Percentiles rank a stretch among this genome's conserved stretches.
phyloP scores from a whole-genome alignment of 2,329 filamentous ascomycete species.

The Penicillium brevicompactum region DNA sequence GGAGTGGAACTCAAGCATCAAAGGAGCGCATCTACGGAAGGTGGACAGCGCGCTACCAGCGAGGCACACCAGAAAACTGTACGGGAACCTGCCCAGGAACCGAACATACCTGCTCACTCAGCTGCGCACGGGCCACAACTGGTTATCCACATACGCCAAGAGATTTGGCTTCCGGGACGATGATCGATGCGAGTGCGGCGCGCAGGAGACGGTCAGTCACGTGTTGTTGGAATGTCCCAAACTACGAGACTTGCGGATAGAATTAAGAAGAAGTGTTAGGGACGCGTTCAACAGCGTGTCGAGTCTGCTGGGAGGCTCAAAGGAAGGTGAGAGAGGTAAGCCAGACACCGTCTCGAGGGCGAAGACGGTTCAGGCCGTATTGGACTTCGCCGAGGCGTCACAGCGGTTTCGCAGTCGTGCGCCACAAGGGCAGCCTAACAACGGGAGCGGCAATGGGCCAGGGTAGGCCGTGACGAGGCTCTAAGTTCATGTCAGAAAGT shows the following conservation, averaged over 20 bases:
- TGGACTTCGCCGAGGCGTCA: too few species aligned
- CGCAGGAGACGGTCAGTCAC: not conserved
- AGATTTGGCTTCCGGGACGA: not conserved
- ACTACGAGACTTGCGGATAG: not conserved
- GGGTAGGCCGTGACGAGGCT: too few species aligned
- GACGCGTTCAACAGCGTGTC: not conserved
- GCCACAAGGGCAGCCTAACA: too few species aligned
- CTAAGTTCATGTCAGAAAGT: too few species aligned
- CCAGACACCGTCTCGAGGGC: too few species aligned
- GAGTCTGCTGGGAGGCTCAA: too few species aligned
- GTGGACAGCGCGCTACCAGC: slow-evolving; percentile 6
- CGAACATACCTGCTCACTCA: not conserved
- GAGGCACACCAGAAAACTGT: not conserved
- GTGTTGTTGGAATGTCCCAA: not conserved
- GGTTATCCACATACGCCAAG: not conserved
- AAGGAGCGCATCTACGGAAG: slow-evolving; percentile 13
- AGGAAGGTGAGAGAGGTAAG: too few species aligned
- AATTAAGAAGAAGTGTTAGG: not conserved
- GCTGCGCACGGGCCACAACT: not conserved
- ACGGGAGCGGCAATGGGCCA: too few species aligned
- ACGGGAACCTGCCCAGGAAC: not conserved
- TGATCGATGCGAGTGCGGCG: not conserved
- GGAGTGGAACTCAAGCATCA: slow-evolving; percentile 16
- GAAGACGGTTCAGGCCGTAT: too few species aligned
- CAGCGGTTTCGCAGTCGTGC: too few species aligned